Evolutionary conservation across 139 green algal species (phyloP), one percentile per base, ranked within the genome.

Genomic region (Deuterostichococcus epilithicus): DNA sequence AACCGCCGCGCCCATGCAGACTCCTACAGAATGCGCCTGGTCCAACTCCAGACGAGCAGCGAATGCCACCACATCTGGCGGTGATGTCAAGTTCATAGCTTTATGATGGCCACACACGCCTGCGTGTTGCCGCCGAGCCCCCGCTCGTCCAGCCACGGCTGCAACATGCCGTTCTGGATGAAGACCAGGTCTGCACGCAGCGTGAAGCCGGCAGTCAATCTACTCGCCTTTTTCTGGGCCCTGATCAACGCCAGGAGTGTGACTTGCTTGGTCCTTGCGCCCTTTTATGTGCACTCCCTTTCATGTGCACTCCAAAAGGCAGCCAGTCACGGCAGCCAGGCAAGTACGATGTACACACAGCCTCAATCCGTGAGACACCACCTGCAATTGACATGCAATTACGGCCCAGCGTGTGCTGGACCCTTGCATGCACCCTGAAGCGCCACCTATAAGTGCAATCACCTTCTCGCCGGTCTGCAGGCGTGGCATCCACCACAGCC

Each of bases 81-180:
- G n/a, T n/a, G n/a, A n/a, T n/a, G n/a, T n/a, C n/a, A n/a, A n/a
- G n/a, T n/a, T n/a, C n/a, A n/a, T n/a, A n/a, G n/a, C n/a, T n/a
- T n/a, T n/a, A n/a, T n/a, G n/a, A n/a, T n/a, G n/a, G n/a, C n/a
- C n/a, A n/a, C 42, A 13, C 42, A 72, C 75, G 95, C 93, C 86
- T 97, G 93, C 25, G 96, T 99, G 85, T 92, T 94, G 47, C 91
- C 86, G 1, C 86, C 87, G 0, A 99, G 86, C 0, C 92, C 92
- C 10, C 82, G 79, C 4, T 80, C 80, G n/a, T 96, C 87, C 45
- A 98, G 81, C 93, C 93, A 98, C 1, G 96, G 93, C 80, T 98
- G 90, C 75, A 99, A 84, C 93, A 99, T 98, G 44, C 96, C 96
- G 78, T 99, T 99, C 76, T 99, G 96, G 38, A 99, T 92, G 86